Conservation (phyloP, 768 basidiomycete species). For the Suillus hirtellus region DNA sequence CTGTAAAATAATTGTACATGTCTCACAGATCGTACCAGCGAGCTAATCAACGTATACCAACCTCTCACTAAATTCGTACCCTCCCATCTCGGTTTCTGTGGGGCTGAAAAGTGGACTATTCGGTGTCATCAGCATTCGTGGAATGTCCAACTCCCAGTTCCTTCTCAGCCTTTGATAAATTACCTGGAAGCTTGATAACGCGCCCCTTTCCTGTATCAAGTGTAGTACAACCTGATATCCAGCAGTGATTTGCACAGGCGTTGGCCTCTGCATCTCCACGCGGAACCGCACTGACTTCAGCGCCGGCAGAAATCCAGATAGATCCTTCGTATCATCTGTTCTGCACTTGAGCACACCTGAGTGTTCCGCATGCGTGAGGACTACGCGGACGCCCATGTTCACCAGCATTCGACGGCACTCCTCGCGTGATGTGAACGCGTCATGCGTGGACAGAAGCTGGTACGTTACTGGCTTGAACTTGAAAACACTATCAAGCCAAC, state of each 20-base stretch:
- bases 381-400: constrained; percentile 67
- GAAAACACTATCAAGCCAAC: constrained; percentile 90
- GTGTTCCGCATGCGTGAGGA: constrained; percentile 63
- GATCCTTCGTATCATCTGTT: constrained; percentile 64
- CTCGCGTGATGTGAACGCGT: constrained; percentile 64
- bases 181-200: constrained; percentile 77
- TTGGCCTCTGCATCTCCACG: constrained; percentile 63
- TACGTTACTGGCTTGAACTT: constrained; percentile 73
- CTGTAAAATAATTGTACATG: constrained; percentile 12
- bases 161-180: constrained; percentile 64
- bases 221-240: constrained; percentile 60
- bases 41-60: constrained; percentile 34
- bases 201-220: constrained; percentile 87
- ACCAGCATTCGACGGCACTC: constrained; percentile 76
- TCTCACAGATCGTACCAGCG: constrained; percentile 18
- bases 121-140: constrained; percentile 20
- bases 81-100: constrained; percentile 26
- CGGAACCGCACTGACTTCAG: constrained; percentile 80
- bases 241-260: constrained; percentile 40
- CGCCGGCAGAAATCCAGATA: constrained; percentile 49
- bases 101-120: constrained; percentile 31
- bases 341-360: constrained; percentile 75
- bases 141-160: constrained; percentile 68
- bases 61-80: constrained; percentile 32
- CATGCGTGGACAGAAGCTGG: constrained; percentile 56